phyloP scores from a whole-genome alignment of 345 rosid genomes.

The Reutealis trisperma region DNA sequence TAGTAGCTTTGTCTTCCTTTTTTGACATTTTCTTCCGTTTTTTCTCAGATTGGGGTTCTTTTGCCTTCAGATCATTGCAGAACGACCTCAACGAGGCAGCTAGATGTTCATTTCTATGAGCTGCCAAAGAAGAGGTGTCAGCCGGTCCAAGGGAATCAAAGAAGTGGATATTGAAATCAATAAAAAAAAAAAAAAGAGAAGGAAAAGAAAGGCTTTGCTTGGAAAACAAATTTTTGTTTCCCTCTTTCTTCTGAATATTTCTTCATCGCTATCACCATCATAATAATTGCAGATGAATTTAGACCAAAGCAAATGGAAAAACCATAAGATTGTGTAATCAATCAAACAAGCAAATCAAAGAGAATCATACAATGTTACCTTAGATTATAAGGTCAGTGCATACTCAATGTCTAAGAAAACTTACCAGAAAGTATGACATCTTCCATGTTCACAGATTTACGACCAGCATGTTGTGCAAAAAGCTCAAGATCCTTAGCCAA shows the following conservation, averaged over 20 bases:
- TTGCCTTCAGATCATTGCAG: constrained; percentile 61
- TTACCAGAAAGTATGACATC: constrained; percentile 85
- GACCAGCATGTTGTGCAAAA: constrained; percentile 90
- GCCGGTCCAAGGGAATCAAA: background rate
- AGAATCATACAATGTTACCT: background rate
- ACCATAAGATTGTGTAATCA: background rate
- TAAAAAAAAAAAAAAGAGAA: background rate
- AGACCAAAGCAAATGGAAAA: background rate
- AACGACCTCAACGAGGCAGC: constrained; percentile 60
- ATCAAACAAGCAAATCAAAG: constrained; percentile 1
- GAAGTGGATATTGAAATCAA: background rate
- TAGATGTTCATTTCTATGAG: constrained; percentile 80
- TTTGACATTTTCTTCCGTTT: constrained; percentile 62
- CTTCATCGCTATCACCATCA: background rate
- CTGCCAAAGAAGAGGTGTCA: constrained; percentile 37
- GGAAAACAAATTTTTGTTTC: background rate
- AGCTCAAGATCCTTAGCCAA: constrained; percentile 77
- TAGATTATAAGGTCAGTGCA: background rate
- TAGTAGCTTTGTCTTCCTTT: constrained; percentile 44
- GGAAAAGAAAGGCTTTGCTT: background rate
- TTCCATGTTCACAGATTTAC: constrained; percentile 78
- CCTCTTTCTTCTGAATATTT: background rate
- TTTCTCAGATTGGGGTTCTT: constrained; percentile 72
- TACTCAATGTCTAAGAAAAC: constrained; percentile 11
- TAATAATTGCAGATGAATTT: background rate